Evolutionary conservation across 1,284 basidiomycete species (phyloP), one percentile per base, ranked within the genome.

Genomic region (Sporisorium exsertum): DNA sequence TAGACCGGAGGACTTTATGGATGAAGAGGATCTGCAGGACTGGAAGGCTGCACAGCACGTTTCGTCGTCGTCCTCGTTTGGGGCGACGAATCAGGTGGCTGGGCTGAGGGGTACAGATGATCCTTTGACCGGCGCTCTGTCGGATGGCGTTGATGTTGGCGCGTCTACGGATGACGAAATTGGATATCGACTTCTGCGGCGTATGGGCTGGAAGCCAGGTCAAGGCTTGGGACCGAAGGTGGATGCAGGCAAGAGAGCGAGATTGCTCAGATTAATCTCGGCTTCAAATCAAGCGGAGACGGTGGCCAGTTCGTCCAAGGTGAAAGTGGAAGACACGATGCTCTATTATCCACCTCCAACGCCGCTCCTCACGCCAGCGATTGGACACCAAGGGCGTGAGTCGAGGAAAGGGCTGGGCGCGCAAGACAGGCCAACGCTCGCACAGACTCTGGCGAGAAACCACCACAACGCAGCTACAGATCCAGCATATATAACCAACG

Each of bases 21-120:
- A 99, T 86, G 96, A 97, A 49, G 97, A 99, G 87, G 96, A 97
- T 86, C 87, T 96, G n/a, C 90, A 91, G 42, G 93, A 93, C 72
- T 85, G 92, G 68, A 90, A 89, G 43, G 92, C 93, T 53, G 90
- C 89, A 77, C 88, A 91, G 74, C 90, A 90, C 50, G 86, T 96
- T 9, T 57, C 64, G 22, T 63, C 65, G 24, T 50, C 61, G 29
- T 51, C 62, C 16, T 56, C 58, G 10, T 72, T 58, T 37, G 27
- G 32, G 32, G 16, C 46, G 42, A 13, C 49, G 40, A 29, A 46
- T 56, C 54, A 45, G 16, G 52, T 60, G 20, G 57, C 54, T 13
- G 55, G 62, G 9, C 33, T 64, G 49, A 57, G 61, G 32, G 54
- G 33, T 9, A 33, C 22, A 15, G 15, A 35, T 15, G 59, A 56